These are phyloP conservation scores for Annona squamosa DNA, from an alignment of 164 flowering plant genomes.

Conservation along the genomic window DNA sequence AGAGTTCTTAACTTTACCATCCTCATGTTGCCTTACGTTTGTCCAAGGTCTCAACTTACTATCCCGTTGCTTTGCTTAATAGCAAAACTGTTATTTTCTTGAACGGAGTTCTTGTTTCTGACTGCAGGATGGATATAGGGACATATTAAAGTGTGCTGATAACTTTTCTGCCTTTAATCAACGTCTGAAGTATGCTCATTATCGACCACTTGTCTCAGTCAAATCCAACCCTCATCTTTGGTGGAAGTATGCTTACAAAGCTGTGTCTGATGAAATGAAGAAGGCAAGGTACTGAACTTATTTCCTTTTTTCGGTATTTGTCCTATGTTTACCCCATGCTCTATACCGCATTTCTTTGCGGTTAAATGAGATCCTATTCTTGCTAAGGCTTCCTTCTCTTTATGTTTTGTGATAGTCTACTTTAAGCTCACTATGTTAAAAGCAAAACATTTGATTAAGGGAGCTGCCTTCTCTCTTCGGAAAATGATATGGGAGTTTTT, in stretches of 20 bases:
- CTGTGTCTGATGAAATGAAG: slow-evolving; percentile 69
- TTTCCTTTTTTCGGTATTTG: neutral
- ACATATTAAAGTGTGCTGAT: slow-evolving; percentile 76
- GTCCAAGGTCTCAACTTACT: neutral
- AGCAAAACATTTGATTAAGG: too few species aligned
- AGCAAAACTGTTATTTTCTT: neutral
- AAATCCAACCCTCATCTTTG: slow-evolving; percentile 72
- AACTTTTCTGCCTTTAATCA: slow-evolving; percentile 87
- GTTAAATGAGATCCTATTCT: neutral
- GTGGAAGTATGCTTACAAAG: slow-evolving; percentile 91
- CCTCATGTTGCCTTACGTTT: too few species aligned
- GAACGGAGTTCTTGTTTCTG: slow-evolving; percentile 1
- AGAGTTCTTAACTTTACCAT: neutral
- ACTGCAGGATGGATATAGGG: slow-evolving; percentile 85
- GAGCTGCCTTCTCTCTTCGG: too few species aligned
- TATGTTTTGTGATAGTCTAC: too few species aligned
- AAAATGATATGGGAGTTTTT: too few species aligned
- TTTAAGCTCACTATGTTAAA: too few species aligned
- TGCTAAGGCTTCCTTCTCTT: neutral
- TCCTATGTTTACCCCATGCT: too few species aligned
- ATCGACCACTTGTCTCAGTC: slow-evolving; percentile 68
- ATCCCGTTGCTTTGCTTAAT: neutral
- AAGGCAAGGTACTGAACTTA: slow-evolving; percentile 60
- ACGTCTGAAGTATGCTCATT: slow-evolving; percentile 81
- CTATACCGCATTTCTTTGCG: too few species aligned